Base-by-base conservation (phyloP, 164 flowering plant genomes). In the Stephania cephalantha region DNA sequence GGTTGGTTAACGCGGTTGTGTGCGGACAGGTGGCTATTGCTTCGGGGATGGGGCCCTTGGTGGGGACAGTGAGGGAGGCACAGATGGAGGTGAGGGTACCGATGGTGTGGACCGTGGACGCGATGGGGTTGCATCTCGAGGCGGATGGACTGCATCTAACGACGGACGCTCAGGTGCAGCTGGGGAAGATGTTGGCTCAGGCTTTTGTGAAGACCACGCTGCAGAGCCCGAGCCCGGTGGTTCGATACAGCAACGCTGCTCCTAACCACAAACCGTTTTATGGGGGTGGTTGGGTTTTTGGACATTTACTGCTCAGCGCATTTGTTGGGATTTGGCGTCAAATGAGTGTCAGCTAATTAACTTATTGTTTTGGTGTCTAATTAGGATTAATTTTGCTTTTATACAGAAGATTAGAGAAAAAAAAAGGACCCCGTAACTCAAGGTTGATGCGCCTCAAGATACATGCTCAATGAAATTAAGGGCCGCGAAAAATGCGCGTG, bases 21-120 rank as follows among this genome's bases (percentile, higher is more conserved):
- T 35, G 5, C 29, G 10, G 65, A 12, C 73, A 88, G 94, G 94
- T 88, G 69, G 90, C 85, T 31, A 42, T 90, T 29, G 90, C 89
- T 55, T 85, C 94, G n/a, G 94, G 88, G 42, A 22, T 25, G 25
- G 89, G 87, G 9, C 79, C 78, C 6, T 85, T 69, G 68, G 58
- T 78, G 35, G 85, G 79, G 48, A 81, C 10, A 44, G 89, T 88
- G 69, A 88, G 94, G 76, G 61, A 81, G 70, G 92, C 90, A 9
- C 94, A 88, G 73, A 67, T 86, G 68, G 85, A 81, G 46, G 42
- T 81, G 10, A 73, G 81, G 31, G 76, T 87, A 9, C 76, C 77
- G 12, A 82, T 86, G 50, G 86, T 90, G 29, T 65, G 55, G 68
- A 68, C 80, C 12, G 85, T 91, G 5, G 91, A 91, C 65, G 91